A percentile compares a stretch with the other conserved stretches of the same genome.
Evolutionary conservation across 805 yeast genomes (phyloP).

Genomic region (Metschnikowia similis): DNA sequence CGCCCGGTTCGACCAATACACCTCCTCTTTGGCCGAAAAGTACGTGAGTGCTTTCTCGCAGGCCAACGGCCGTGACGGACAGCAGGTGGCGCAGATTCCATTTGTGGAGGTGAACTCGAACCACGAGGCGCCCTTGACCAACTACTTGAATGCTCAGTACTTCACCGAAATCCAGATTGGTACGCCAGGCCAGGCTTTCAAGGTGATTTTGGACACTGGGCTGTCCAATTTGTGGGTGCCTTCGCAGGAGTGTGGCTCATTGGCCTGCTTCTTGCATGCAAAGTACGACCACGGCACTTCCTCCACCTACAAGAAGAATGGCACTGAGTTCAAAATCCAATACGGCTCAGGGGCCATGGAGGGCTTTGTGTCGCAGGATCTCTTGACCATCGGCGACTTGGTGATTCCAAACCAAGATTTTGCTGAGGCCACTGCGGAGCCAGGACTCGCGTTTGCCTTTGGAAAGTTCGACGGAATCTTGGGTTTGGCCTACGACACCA

Average conservation of each 20-base stretch:
- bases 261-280: constrained; percentile 91
- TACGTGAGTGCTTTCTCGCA: constrained; percentile 49
- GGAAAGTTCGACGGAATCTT: constrained; percentile 98
- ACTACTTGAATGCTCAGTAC: constrained; percentile 94
- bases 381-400: constrained; percentile 77
- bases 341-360: constrained; percentile 93
- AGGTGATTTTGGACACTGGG: constrained; percentile 94
- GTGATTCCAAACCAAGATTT: constrained; percentile 84
- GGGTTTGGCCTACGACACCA: constrained; percentile 90
- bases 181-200: constrained; percentile 89
- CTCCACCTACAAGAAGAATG: constrained; percentile 82
- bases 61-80: constrained; percentile 15
- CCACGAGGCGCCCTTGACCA: constrained; percentile 81
- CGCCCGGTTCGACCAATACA: constrained; percentile 47
- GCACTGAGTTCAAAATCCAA: constrained; percentile 76
- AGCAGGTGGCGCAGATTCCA: constrained; percentile 19
- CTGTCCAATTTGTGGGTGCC: constrained; percentile 98
- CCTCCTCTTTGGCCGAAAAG: constrained; percentile 56
- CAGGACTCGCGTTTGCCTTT: constrained; percentile 96
- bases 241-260: constrained; percentile 77
- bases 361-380: constrained; percentile 88
- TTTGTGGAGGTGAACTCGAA: constrained; percentile 13
- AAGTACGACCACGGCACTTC: constrained; percentile 85
- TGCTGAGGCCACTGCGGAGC: constrained; percentile 96
- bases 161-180: constrained; percentile 88